Base-by-base conservation (phyloP, 306 rosid genomes). In the Prunus persica region DNA sequence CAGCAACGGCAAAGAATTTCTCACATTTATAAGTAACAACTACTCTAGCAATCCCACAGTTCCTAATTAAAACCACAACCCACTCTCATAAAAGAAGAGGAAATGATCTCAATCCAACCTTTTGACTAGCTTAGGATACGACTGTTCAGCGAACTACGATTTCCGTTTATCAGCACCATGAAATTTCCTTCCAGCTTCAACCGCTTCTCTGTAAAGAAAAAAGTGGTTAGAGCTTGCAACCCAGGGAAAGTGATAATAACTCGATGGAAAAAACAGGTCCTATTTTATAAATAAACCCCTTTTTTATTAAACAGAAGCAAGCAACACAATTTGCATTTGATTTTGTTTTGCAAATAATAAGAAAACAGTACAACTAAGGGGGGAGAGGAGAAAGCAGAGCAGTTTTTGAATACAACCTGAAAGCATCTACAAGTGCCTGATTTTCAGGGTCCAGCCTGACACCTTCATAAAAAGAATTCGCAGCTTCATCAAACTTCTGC, bases 401-500 rank as follows among this genome's bases (percentile, higher is more conserved):
- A 43, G 56, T 4, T 56, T 52, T 76, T 18, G 32, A 65, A 57
- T 3, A 65, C 47, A 46, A 95, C 99, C 99, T 92, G 93, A 96
- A 92, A 5, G 98, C 99, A 75, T 75, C 76, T 38, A 86, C 97
- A 61, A 96, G 89, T 86, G 86, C 99, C 85, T 61, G 84, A 69
- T 82, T 92, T 86, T 92, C 96, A 11, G 98, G 98, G 80, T 90
- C 90, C 56, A 92, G 89, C 71, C 8, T 78, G 75, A 95, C 96
- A 46, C 97, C 99, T 87, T 91, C 99, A 15, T 91, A 89, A 73
- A 92, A 95, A 34, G 93, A 89, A 66, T 88, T 95, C 65, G 99
- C 99, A 52, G 99, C 99, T 86, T 95, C 99, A 67, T 92, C 98
- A 75, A 91, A 92, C 76, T 84, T 92, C 98, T 95, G 92, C 87